Base-by-base conservation (phyloP, 2,329 filamentous ascomycete species). In the Colletotrichum sansevieriae region DNA sequence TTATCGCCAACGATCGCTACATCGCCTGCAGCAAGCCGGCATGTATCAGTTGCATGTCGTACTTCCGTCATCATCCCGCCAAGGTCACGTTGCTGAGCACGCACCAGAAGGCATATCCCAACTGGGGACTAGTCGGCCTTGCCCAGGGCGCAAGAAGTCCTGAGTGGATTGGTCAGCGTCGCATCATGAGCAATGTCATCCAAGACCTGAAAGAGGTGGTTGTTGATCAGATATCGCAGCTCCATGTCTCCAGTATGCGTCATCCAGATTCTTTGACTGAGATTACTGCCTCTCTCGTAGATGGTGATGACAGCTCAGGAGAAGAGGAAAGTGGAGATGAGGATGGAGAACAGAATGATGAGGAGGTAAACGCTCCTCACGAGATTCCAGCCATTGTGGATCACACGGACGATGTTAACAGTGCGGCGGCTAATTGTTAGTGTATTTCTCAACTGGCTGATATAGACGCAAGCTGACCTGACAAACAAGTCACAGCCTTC, bases 11-110 rank as follows among this genome's bases (percentile, higher is more conserved):
- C 4, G 84, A 87, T 65, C 74, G 75, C 3, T 87, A 81, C 70
- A 80, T 88, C 12, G 84, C 80, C 3, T 84, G 81, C 66, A 88
- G 84, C 72, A 88, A 87, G 72, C 79, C 80, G 0, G 81, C 85
- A 3, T 88, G 85, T 63, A 82, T 83, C 65, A 84, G 81, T 58
- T 88, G 84, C 72, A 76, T 76, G 44, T 74, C 83, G 2, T 85
- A 85, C 67, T 80, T 85, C 29, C 73, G 70, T 9, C 57, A 80
- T 12, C 83, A 85, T 56, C 80, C 80, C 0, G 75, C 74, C 3
- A 70, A 8, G 3, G 76, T 71, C 57, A 75, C 75, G 0, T 73
- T 76, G 22, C 80, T 79, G 0, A 74, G 75, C 13, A 78, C 77
- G 0, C 82, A 84, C 56, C 73, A 79, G 25, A 83, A 82, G 47